Conservation (phyloP, 352 stramenopile genomes). For the Sclerospora graminicola region DNA sequence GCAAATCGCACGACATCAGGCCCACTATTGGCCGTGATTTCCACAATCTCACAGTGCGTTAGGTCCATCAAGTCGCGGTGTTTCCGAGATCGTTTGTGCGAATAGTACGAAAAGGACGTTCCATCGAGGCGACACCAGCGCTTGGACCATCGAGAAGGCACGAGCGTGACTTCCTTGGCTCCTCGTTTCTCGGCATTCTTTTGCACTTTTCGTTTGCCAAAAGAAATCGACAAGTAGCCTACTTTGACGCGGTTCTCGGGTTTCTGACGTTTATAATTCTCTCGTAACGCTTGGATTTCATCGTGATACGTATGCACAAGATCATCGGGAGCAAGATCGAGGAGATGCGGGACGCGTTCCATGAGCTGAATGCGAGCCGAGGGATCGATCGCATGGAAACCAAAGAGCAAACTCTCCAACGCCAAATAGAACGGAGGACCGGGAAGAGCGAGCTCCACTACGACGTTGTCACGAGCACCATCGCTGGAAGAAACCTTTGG, state of each 20-base stretch:
- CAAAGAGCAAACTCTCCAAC: conserved; percentile 69
- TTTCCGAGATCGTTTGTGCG: conserved; percentile 66
- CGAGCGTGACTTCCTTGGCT: conserved; percentile 42
- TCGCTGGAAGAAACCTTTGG: conserved; percentile 4
- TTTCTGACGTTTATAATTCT: conserved; percentile 78
- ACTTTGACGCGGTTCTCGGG: conserved; percentile 75
- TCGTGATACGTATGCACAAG: conserved; percentile 79
- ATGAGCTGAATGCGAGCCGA: conserved; percentile 46
- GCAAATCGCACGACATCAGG: conserved; percentile 46
- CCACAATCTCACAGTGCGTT: conserved; percentile 50
- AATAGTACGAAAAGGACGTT: conserved; percentile 70
- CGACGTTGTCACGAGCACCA: conserved; percentile 2
- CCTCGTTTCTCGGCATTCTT: conserved; percentile 29
- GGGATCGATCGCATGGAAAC: conserved; percentile 54
- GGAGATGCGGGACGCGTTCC: conserved; percentile 52
- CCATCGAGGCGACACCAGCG: conserved; percentile 76
- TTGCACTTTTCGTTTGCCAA: conserved; percentile 61
- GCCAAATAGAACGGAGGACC: conserved; percentile 38
- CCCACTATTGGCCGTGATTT: conserved; percentile 47
- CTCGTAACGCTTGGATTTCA: conserved; percentile 66
- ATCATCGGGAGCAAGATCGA: conserved; percentile 69
- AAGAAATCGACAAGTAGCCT: conserved; percentile 64
- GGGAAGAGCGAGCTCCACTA: conserved; percentile 24
- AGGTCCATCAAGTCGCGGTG: conserved; percentile 67
- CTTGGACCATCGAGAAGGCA: conserved; percentile 70